Base-by-base conservation (phyloP, 768 basidiomycete species). In the Termitomyces sp. region DNA sequence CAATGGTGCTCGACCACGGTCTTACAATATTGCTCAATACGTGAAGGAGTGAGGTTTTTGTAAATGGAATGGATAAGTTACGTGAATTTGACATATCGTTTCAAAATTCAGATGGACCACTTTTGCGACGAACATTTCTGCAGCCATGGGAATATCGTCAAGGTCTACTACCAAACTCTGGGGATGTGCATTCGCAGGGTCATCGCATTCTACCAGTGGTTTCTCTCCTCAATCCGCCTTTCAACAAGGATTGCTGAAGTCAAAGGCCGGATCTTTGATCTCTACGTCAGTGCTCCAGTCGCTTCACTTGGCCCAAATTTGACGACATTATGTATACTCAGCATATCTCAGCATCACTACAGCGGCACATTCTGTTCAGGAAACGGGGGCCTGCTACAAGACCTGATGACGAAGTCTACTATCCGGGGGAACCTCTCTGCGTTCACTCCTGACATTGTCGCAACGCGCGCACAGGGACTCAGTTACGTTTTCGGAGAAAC, bases 181-280 rank as follows among this genome's bases (percentile, higher is more conserved):
- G 66, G 83, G 77, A 24, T 78, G 63, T 15, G 74, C 81, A 1
- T 84, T 86, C 64, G 81, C 80, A n/a, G 73, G 64, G 6, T 81
- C 83, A 27, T 78, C 79, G 6, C 79, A 80, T 66, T 67, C 47
- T 4, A 70, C 72, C 2, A 69, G 59, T 31, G 79, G 76, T 37
- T 88, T 87, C 66, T 86, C 86, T 42, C 86, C 87, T 5, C 81
- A 85, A 69, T 79, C 82, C 55, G 76, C 84, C 24, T 83, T 87
- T 58, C 68, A 70, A 24, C 69, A 77, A 54, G 83, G 82, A 1
- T 74, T 88, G 42, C 73, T 87, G 11, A 62, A 55, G 20, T 59
- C 80, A 8, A 55, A 56, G 1, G 73, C 82, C 1, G 85, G 85
- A 4, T 68, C 72, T 36, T 66, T 79, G 2, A 84, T 88, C 55